Evolutionary conservation across 2,329 filamentous ascomycete genomes (phyloP).

Genomic region (Penicillium capsulatum): DNA sequence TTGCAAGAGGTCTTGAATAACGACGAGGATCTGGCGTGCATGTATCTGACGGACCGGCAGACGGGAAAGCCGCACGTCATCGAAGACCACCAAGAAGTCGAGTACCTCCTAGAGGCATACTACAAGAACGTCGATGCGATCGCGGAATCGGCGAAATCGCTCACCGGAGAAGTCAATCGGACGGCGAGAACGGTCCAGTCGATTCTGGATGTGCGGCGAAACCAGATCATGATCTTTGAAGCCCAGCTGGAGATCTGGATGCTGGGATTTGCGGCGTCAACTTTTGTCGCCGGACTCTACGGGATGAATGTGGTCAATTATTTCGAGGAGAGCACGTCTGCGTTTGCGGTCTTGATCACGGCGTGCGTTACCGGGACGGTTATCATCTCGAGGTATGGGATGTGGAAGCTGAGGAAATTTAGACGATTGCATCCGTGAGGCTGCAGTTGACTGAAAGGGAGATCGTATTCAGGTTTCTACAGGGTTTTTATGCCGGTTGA

Average conservation of each 20-base stretch:
- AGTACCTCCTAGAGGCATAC: conserved; percentile 39
- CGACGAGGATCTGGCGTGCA: conserved; percentile 36
- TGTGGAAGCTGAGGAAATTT: conserved; percentile 22
- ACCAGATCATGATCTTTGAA: conserved; percentile 40
- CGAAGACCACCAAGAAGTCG: conserved; percentile 36
- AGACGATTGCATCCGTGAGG: conserved; percentile 20
- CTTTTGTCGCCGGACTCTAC: conserved; percentile 34
- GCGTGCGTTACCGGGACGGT: conserved; percentile 21
- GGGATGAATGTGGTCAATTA: conserved; percentile 40
- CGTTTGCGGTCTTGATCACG: conserved; percentile 23
- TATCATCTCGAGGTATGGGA: conserved; percentile 25
- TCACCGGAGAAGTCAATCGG: conserved; percentile 28
- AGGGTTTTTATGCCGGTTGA: too few species aligned
- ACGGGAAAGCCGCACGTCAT: conserved; percentile 27
- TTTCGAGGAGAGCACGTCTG: conserved; percentile 31
- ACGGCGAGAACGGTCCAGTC: conserved; percentile 34
- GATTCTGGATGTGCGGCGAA: conserved; percentile 34
- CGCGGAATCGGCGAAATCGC: conserved; percentile 26
- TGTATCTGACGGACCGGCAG: conserved; percentile 34
- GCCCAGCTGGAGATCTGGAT: conserved; percentile 37
- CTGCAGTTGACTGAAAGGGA: too few species aligned
- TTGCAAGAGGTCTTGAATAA: conserved; percentile 34
- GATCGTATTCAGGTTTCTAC: too few species aligned
- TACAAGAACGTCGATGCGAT: conserved; percentile 35
- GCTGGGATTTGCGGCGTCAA: conserved; percentile 34